Conservation (phyloP, 208 protist genomes). For the Crithidia expoeki region DNA sequence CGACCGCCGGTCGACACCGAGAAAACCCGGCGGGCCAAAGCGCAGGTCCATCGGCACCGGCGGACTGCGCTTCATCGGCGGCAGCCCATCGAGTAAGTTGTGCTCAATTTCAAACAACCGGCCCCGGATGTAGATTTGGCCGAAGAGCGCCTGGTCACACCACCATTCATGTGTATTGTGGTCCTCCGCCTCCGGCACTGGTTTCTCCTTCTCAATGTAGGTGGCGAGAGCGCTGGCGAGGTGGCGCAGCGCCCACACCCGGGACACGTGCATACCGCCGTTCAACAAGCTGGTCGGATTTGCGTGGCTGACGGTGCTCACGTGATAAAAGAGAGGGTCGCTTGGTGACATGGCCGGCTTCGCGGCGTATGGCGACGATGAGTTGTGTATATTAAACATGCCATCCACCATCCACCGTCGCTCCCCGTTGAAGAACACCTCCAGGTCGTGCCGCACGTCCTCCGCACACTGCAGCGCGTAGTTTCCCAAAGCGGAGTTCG, state of each 20-base stretch:
- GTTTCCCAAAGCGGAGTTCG: neutral
- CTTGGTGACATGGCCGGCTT: slow-evolving; percentile 3
- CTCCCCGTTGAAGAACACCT: neutral
- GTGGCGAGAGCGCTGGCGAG: slow-evolving; percentile 16
- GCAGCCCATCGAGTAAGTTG: slow-evolving; percentile 26
- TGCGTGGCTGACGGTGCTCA: slow-evolving; percentile 11
- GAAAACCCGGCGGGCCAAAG: slow-evolving; percentile 15
- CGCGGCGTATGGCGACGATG: slow-evolving; percentile 9
- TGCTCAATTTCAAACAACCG: slow-evolving; percentile 41
- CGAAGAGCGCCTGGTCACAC: slow-evolving; percentile 39
- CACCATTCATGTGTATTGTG: slow-evolving; percentile 26
- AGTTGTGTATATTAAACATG: slow-evolving; percentile 14
- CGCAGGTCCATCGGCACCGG: slow-evolving; percentile 7
- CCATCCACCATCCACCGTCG: slow-evolving; percentile 19
- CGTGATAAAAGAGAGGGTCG: slow-evolving; percentile 31
- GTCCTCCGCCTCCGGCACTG: slow-evolving; percentile 19
- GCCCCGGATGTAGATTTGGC: slow-evolving; percentile 32
- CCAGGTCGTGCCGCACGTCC: slow-evolving; percentile 10
- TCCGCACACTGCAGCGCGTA: slow-evolving; percentile 10
- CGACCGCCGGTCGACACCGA: slow-evolving; percentile 28
- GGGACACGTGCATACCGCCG: slow-evolving; percentile 36
- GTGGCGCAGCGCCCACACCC: slow-evolving; percentile 37
- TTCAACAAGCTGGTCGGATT: slow-evolving; percentile 33
- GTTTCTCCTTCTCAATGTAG: slow-evolving; percentile 23
- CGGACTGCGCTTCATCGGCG: slow-evolving; percentile 3